Evolutionary conservation across 2,329 filamentous ascomycete species (phyloP), one percentile per base, ranked within the genome.

Genomic region (Epichloe brachyelytri): DNA sequence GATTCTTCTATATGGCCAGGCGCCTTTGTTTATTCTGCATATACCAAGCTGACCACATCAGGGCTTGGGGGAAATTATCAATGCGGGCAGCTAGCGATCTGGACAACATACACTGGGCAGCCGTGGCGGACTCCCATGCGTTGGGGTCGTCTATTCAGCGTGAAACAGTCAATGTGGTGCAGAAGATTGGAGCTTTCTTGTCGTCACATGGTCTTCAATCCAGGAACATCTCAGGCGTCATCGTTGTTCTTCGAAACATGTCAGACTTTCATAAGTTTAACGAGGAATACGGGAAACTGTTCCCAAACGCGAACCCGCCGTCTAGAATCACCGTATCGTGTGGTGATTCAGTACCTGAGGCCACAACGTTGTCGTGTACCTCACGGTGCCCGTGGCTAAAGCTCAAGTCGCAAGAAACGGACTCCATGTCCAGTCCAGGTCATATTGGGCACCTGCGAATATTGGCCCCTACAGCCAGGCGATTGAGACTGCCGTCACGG

Each of bases 391-490:
- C 22, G 55, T 61, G 1, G 54, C 54, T 2, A 54, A 65, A 20
- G 52, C 55, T 8, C 54, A 49, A 5, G 49, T 50, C n/a, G 59
- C 63, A 34, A 67, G 86, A 68, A 73, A 75, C 48, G 80, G 79
- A 0, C 76, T 97, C 1, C 93, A 98, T 65, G 90, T 98, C 5
- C 93, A 97, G 68, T 90, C 86, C 3, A 76, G 87, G 39, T 95
- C 88, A 11, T 97, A 97, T 73, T 98, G 93, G 93, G 93, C 93
- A 0, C 93, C 93, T 0, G 91, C 93, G 19, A 97, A 97, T 62
- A 97, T 98, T 50, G 93, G 93, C 0, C 93, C 93, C 0, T 97
- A 97, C 67, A 96, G 90, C 51, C 93, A 98, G 69, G 88, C 89
- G 4, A 81, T 93, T 47, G 74, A 77, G 2, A 68, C 80, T 11